Evolutionary conservation across 2,329 filamentous ascomycete species (phyloP), one percentile per base, ranked within the genome.

Genomic region (Hymenoscyphus albidus): DNA sequence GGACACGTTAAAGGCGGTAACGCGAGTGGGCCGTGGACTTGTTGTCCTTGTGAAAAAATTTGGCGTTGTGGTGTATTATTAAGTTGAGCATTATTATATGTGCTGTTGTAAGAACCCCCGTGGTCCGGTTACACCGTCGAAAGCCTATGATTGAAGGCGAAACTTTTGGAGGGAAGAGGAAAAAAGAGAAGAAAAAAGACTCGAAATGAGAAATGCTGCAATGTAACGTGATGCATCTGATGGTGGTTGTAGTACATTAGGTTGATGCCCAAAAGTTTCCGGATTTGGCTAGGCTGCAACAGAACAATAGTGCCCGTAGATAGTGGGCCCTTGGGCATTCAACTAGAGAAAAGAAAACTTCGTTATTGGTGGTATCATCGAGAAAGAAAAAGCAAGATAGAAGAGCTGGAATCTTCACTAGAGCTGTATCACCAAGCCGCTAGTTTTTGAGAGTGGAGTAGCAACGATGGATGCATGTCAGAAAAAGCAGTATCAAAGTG

Each of bases 291-390:
- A 31, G 27, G 40, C 38, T 38, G 42, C 10, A 54, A 51, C 13
- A 22, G 42, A 51, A 35, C 40, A n/a, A 35, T 51, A 61, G 32
- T 10, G 59, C 16, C 35, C 59, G 35, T 9, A 61, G 10, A 39
- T 32, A 27, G 27, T 10, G 31, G 44, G 54, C 42, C 16, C 14
- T 40, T 42, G 39, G 42, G 60, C 48, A 39, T 40, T 55, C 55
- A 57, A 57, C 55, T 42, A 55, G 40, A 39, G n/a, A 31, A 62
- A 67, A 39, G 61, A 63, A 64, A 35, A 58, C 51, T 59, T 68
- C 67, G 66, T 69, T 67, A 68, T 64, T 56, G 62, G 56, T 67
- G 67, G 67, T 69, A 69, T 69, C 66, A 68, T 69, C 44, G 67
- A 67, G 60, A 67, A 64, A 60, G 64, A 62, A 51, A 56, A 62